phyloP scores from a whole-genome alignment of 2,329 filamentous ascomycete genomes.

The Fusarium xylarioides region DNA sequence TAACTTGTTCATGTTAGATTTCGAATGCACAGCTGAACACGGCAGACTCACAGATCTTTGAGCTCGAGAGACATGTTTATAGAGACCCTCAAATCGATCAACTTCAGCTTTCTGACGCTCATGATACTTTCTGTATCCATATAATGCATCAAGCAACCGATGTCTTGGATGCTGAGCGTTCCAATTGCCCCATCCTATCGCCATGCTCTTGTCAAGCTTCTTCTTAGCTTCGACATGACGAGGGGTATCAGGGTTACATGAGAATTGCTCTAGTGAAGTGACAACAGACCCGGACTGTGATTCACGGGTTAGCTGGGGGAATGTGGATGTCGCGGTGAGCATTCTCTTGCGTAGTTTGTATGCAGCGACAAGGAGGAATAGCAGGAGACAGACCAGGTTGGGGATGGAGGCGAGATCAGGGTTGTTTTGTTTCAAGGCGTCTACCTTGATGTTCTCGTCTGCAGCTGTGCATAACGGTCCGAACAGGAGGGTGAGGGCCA shows the following conservation, averaged over 20 bases:
- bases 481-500: slow-evolving; percentile 5
- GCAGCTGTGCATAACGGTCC: slow-evolving; percentile 9
- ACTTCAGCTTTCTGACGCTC: slow-evolving; percentile 50
- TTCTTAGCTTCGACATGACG: slow-evolving; percentile 46
- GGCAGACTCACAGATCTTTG: slow-evolving; percentile 42
- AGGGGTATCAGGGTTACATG: slow-evolving; percentile 30
- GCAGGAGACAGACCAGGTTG: slow-evolving; percentile 28
- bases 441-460: slow-evolving; percentile 19
- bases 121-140: slow-evolving; percentile 50
- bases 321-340: not conserved
- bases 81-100: slow-evolving; percentile 47
- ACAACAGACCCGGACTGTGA: slow-evolving; percentile 28
- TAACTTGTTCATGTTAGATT: slow-evolving; percentile 43
- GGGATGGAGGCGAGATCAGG: slow-evolving; percentile 21
- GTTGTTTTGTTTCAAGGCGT: not conserved
- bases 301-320: slow-evolving; percentile 7
- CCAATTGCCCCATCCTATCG: slow-evolving; percentile 44
- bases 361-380: not conserved
- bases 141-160: slow-evolving; percentile 52
- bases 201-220: slow-evolving; percentile 44
- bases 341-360: not conserved
- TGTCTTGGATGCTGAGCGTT: slow-evolving; percentile 50
- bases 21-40: rapidly evolving
- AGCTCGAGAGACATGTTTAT: slow-evolving; percentile 47
- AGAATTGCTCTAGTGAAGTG: slow-evolving; percentile 40